phyloP scores from a whole-genome alignment of 768 basidiomycete species.

The Lactarius tabidus region DNA sequence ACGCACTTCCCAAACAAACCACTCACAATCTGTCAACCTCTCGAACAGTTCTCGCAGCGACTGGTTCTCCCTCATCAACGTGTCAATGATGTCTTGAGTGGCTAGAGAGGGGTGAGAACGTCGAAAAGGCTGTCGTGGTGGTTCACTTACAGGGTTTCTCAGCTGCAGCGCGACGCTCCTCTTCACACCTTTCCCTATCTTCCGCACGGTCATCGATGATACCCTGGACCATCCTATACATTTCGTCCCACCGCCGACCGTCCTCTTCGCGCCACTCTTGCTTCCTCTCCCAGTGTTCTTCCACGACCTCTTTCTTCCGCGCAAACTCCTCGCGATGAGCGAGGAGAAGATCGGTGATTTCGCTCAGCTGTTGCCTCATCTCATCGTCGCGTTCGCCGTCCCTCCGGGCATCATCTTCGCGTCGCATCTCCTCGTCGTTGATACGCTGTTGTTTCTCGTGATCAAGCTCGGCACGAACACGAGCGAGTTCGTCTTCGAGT shows the following conservation, averaged over 20 bases:
- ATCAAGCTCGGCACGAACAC: slow-evolving; percentile 55
- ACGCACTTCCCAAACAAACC: background rate
- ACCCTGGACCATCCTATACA: slow-evolving; percentile 58
- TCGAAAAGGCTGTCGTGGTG: background rate
- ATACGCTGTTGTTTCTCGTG: slow-evolving; percentile 54
- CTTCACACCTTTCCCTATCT: slow-evolving; percentile 49
- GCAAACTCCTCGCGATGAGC: slow-evolving; percentile 59
- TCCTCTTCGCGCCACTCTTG: slow-evolving; percentile 53
- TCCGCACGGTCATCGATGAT: slow-evolving; percentile 53
- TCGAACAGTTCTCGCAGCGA: slow-evolving; percentile 56
- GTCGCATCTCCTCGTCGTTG: slow-evolving; percentile 57
- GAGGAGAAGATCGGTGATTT: slow-evolving; percentile 70
- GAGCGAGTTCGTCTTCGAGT: slow-evolving; percentile 60
- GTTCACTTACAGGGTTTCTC: slow-evolving; percentile 49
- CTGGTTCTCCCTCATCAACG: slow-evolving; percentile 53
- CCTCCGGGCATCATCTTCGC: slow-evolving; percentile 57
- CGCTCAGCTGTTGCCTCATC: slow-evolving; percentile 56
- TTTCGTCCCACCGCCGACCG: slow-evolving; percentile 50
- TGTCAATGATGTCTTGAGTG: slow-evolving; percentile 56
- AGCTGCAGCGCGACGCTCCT: slow-evolving; percentile 49
- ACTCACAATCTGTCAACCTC: slow-evolving; percentile 53
- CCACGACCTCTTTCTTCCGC: slow-evolving; percentile 55
- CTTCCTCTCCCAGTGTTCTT: slow-evolving; percentile 64
- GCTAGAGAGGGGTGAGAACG: slow-evolving; percentile 37
- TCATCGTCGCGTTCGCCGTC: slow-evolving; percentile 56